phyloP scores from a whole-genome alignment of 352 stramenopile species.

The Phytophthora sansomeana region DNA sequence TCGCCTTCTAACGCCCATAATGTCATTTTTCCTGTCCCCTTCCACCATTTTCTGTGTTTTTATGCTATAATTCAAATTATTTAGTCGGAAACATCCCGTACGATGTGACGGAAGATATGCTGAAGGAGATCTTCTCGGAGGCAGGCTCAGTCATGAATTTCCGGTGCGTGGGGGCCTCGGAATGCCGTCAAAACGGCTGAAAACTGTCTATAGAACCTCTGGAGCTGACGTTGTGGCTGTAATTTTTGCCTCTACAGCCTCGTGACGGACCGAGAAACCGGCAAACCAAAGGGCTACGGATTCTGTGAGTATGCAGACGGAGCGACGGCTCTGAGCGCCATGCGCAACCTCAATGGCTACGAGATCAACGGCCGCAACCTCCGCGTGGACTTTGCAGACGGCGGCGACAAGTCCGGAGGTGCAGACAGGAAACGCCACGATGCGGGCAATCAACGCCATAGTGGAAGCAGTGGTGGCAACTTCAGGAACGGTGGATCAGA shows the following conservation, averaged over 20 bases:
- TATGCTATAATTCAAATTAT: slow-evolving; percentile 20
- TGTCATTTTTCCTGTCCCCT: slow-evolving; percentile 16
- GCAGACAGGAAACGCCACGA: slow-evolving; percentile 42
- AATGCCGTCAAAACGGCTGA: not conserved
- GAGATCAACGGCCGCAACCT: slow-evolving; percentile 87
- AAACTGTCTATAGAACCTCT: not conserved
- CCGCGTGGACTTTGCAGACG: slow-evolving; percentile 86
- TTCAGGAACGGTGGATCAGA: slow-evolving; percentile 37
- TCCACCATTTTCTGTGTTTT: slow-evolving; percentile 6
- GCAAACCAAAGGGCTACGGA: slow-evolving; percentile 87
- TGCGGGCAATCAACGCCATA: slow-evolving; percentile 28
- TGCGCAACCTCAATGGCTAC: slow-evolving; percentile 89
- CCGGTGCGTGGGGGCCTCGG: slow-evolving; percentile 44
- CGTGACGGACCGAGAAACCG: slow-evolving; percentile 84
- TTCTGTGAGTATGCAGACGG: slow-evolving; percentile 90
- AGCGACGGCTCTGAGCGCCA: slow-evolving; percentile 82
- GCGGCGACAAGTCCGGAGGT: slow-evolving; percentile 61
- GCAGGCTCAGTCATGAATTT: slow-evolving; percentile 87
- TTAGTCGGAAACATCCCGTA: slow-evolving; percentile 91
- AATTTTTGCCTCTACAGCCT: slow-evolving; percentile 45
- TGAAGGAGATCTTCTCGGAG: slow-evolving; percentile 90
- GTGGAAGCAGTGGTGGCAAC: slow-evolving; percentile 34
- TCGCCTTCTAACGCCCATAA: slow-evolving; percentile 5
- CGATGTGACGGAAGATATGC: slow-evolving; percentile 88
- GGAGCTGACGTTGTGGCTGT: slow-evolving; percentile 12